Evolutionary conservation across 2,329 filamentous ascomycete species (phyloP).

Genomic region (Aureobasidium subglaciale): DNA sequence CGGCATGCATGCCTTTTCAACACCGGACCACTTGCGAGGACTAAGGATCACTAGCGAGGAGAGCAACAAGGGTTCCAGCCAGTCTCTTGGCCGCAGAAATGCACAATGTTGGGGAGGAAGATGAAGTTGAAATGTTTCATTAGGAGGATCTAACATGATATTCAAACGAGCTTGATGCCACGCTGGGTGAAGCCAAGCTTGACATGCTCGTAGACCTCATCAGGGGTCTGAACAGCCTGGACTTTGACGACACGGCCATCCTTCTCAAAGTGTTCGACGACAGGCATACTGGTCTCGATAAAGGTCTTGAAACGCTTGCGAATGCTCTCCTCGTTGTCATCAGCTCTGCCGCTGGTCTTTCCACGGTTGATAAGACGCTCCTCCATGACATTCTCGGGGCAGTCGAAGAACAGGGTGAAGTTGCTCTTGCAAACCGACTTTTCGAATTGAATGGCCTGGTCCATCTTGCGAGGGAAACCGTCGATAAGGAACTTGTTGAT

Average conservation of each 20-base stretch:
- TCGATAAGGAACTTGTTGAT: slow-evolving; percentile 70
- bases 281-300: slow-evolving; percentile 94
- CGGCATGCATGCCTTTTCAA: no score
- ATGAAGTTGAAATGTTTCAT: no score
- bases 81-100: no score
- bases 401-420: slow-evolving; percentile 91
- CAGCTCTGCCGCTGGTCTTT: slow-evolving; percentile 82
- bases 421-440: slow-evolving; percentile 73
- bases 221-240: slow-evolving; percentile 60
- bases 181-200: slow-evolving; percentile 40
- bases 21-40: no score
- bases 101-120: no score
- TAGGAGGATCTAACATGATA: no score
- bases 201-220: slow-evolving; percentile 55
- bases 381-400: slow-evolving; percentile 84
- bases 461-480: slow-evolving; percentile 92
- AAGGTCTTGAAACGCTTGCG: slow-evolving; percentile 94
- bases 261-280: slow-evolving; percentile 75
- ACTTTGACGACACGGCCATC: slow-evolving; percentile 76
- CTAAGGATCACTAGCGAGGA: no score
- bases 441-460: slow-evolving; percentile 93
- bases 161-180: slow-evolving; percentile 28
- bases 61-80: no score
- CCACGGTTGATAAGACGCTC: slow-evolving; percentile 75
- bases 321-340: slow-evolving; percentile 94